Evolutionary conservation across 164 flowering plant genomes (phyloP).

Genomic region (Buxus sempervirens): DNA sequence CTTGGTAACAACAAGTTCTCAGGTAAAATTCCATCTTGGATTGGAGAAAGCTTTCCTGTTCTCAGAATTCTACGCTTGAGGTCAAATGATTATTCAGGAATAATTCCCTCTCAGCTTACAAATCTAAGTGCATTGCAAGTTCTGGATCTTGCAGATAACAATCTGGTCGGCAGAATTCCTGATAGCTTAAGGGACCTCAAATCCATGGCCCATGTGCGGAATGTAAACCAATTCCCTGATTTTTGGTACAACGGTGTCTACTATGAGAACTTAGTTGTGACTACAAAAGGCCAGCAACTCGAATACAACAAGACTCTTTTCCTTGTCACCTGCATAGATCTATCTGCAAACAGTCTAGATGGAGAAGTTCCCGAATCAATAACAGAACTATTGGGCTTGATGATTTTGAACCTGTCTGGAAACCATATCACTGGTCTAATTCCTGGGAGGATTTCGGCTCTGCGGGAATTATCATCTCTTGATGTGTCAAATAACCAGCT

Average conservation of each 20-base stretch:
- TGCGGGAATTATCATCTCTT: conserved; percentile 32
- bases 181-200: conserved; percentile 18
- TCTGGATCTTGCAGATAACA: conserved; percentile 41
- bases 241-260: conserved; percentile 30
- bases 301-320: conserved; percentile 32
- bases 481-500: conserved; percentile 47
- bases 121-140: conserved; percentile 30
- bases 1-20: conserved; percentile 32
- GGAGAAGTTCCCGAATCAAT: conserved; percentile 31
- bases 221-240: conserved; percentile 12
- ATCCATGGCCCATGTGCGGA: conserved; percentile 22
- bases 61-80: conserved; percentile 32
- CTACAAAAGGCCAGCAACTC: conserved; percentile 15
- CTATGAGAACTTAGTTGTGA: conserved; percentile 26
- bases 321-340: conserved; percentile 33
- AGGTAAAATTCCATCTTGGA: conserved; percentile 37
- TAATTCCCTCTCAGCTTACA: conserved; percentile 24
- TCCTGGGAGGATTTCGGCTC: conserved; percentile 27
- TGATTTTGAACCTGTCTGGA: conserved; percentile 37
- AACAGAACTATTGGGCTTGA: conserved; percentile 18
- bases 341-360: conserved; percentile 26
- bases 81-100: conserved; percentile 28
- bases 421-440: conserved; percentile 34
- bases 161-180: conserved; percentile 39
- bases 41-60: conserved; percentile 16